Evolutionary conservation across 2,329 filamentous ascomycete species (phyloP), one percentile per base, ranked within the genome.

Genomic region (Colletotrichum shisoi): DNA sequence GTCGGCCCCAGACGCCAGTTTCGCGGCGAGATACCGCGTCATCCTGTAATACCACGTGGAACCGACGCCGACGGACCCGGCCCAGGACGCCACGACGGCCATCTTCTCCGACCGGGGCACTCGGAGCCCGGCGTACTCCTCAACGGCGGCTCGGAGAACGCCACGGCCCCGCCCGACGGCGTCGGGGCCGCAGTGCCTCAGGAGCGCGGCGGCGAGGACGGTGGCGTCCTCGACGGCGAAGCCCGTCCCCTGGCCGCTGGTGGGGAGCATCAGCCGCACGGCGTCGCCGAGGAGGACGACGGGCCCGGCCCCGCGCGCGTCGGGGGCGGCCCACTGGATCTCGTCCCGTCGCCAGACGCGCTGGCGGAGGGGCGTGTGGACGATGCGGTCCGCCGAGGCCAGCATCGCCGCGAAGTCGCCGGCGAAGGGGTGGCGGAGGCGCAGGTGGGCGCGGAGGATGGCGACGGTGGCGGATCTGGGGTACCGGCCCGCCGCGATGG

Each of bases 161-260:
- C 27, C 21, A 7, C 17, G 8, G 9, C 17, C 13, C 24, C 27
- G 21, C 13, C 8, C 7, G 27, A 2, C 15, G 17, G 8, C 7
- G 15, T 12, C 3, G 51, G 51, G 6, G 17, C 19, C 3, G 2
- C 24, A 31, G 34, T 64, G 56, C 49, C 59, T 67, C 21, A 72
- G 59, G 2, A 74, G 69, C 27, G 66, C 62, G 45, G 56, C 49
- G 6, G 72, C 72, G 17, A 74, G 52, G 1, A 73, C 71, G 0
- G 72, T 73, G 8, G 72, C 72, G 13, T 74, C 72, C 39, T 74
- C 72, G 11, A 74, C 70, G 27, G 71, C 72, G 24, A 74, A 73
- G 1, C 72, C 71, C 4, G 72, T 73, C 24, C 72, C 72, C 45
- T 73, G 72, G 0, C 72, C 72, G 45, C 72, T 74, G 12, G 71